A percentile compares a stretch with the other conserved stretches of the same genome.
phyloP scores from a whole-genome alignment of 192 early-diverging fungal genomes.

The Glomus cerebriforme region DNA sequence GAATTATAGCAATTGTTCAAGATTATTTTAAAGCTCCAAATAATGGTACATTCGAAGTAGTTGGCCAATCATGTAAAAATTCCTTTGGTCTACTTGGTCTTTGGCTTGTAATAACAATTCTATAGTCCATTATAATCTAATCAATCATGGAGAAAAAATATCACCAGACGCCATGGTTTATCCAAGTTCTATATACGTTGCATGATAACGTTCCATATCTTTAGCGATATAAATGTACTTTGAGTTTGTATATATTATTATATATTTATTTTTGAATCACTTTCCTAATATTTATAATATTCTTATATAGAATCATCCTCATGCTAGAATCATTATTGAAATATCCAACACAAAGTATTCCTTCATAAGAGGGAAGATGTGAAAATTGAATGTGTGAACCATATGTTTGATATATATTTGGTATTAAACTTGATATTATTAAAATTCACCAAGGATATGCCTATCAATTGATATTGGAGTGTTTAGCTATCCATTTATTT shows the following conservation, averaged over 20 bases:
- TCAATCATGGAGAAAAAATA: conserved; percentile 7
- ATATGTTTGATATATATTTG: conserved; percentile 14
- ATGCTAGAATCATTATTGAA: conserved; percentile 14
- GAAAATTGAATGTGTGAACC: conserved; percentile 8
- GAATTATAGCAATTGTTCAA: not conserved
- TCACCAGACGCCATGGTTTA: not conserved
- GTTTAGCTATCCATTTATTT: too few relatives aligned
- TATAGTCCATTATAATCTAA: conserved; percentile 21
- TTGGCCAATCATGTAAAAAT: conserved; percentile 20
- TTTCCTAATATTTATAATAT: not conserved
- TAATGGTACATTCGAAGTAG: conserved; percentile 2
- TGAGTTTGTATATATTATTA: not conserved
- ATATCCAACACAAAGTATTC: not conserved
- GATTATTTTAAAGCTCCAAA: conserved; percentile 16
- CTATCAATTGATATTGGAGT: too few relatives aligned
- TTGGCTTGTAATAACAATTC: conserved; percentile 3
- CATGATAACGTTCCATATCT: not conserved
- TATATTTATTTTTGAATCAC: not conserved
- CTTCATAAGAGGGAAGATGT: conserved; percentile 4
- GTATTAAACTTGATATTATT: conserved; percentile 28
- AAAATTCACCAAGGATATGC: too few relatives aligned
- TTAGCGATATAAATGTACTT: not conserved
- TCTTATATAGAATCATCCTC: not conserved
- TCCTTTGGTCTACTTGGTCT: conserved; percentile 19
- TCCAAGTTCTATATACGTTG: not conserved